phyloP scores from a whole-genome alignment of 148 eudicot genomes.

The Silene uniflora region DNA sequence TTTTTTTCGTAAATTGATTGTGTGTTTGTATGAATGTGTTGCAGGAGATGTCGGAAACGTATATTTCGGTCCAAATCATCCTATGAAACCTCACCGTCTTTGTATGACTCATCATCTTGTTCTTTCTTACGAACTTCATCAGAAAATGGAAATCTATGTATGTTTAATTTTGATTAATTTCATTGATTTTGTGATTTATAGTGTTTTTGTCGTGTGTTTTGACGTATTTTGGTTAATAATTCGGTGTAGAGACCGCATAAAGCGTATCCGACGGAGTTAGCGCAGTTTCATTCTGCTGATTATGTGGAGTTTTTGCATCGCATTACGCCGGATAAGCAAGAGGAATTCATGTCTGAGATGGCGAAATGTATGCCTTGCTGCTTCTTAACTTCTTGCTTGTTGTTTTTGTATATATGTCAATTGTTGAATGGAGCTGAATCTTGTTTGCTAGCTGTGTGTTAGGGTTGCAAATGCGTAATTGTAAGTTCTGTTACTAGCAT shows the following conservation, averaged over 20 bases:
- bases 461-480: not conserved
- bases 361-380: slow-evolving; percentile 48
- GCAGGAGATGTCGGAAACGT: slow-evolving; percentile 96
- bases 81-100: slow-evolving; percentile 95
- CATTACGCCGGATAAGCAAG: slow-evolving; percentile 75
- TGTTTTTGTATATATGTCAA: not conserved
- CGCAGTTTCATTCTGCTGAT: slow-evolving; percentile 94
- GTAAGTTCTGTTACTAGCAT: not conserved
- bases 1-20: not conserved
- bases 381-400: not conserved
- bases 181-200: not conserved
- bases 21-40: not conserved
- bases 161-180: slow-evolving; percentile 23
- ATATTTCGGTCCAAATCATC: slow-evolving; percentile 95
- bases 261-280: slow-evolving; percentile 93
- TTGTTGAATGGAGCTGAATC: not conserved
- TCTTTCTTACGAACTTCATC: slow-evolving; percentile 78
- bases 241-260: slow-evolving; percentile 88
- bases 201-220: slow-evolving; percentile 1
- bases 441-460: not conserved
- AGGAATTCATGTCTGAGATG: slow-evolving; percentile 60
- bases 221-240: not conserved
- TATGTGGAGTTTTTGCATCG: slow-evolving; percentile 92
- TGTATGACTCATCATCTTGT: slow-evolving; percentile 98
- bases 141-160: slow-evolving; percentile 96